These are phyloP conservation scores for Tulasnella sp. DNA, from an alignment of 768 basidiomycete species.

Conservation along the genomic window DNA sequence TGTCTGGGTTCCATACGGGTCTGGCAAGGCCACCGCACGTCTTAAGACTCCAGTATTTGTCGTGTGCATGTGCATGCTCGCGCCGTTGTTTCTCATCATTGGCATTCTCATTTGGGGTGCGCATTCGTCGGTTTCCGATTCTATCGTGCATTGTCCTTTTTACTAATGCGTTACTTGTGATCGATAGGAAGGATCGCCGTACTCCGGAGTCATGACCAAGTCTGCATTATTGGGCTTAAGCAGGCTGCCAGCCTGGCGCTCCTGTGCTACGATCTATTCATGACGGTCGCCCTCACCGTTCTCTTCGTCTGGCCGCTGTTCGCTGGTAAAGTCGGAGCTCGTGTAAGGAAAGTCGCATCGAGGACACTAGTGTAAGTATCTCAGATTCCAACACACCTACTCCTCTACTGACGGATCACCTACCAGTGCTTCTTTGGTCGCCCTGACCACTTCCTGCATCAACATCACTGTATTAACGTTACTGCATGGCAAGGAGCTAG, in stretches of 20 bases:
- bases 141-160: background rate
- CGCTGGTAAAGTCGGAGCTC: background rate
- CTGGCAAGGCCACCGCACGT: background rate
- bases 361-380: constrained; percentile 14
- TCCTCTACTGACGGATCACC: no score
- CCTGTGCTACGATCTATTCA: constrained; percentile 19
- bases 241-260: constrained; percentile 14
- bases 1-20: constrained; percentile 5
- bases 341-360: constrained; percentile 11
- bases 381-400: no score
- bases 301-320: constrained; percentile 19
- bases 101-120: constrained; percentile 9
- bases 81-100: constrained; percentile 8
- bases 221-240: constrained; percentile 17
- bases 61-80: constrained; percentile 3
- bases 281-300: constrained; percentile 18
- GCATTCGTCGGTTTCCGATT: no score
- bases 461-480: constrained; percentile 21
- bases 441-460: constrained; percentile 21
- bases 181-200: constrained; percentile 7
- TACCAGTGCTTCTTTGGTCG: constrained; percentile 15
- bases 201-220: constrained; percentile 10
- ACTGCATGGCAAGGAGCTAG: constrained; percentile 21
- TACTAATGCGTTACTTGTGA: background rate
- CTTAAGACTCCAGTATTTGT: constrained; percentile 1